Evolutionary conservation across 345 rosid species (phyloP).

Genomic region (Reutealis trisperma): DNA sequence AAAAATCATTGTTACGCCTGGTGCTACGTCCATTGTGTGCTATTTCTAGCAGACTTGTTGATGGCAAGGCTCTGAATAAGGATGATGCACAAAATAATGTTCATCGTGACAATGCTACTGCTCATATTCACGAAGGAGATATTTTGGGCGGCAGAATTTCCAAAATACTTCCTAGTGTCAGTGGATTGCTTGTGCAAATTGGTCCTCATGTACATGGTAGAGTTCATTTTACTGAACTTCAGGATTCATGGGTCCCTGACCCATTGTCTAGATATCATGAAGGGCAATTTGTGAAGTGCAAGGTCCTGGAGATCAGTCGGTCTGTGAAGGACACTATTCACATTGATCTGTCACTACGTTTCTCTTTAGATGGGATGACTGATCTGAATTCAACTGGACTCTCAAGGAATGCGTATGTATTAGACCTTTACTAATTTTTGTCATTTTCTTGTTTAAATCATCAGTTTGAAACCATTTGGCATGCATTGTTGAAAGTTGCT

Average conservation of each 20-base stretch:
- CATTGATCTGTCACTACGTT: conserved; percentile 73
- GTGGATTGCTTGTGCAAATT: conserved; percentile 86
- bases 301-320: conserved; percentile 73
- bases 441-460: background rate
- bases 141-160: conserved; percentile 83
- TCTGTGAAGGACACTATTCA: conserved; percentile 64
- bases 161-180: conserved; percentile 68
- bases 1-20: conserved; percentile 65
- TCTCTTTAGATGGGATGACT: conserved; percentile 61
- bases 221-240: conserved; percentile 86
- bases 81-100: conserved; percentile 31
- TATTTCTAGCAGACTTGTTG: conserved; percentile 24
- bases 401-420: conserved; percentile 49
- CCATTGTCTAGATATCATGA: conserved; percentile 71
- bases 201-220: conserved; percentile 78
- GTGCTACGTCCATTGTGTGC: conserved; percentile 53
- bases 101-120: conserved; percentile 37
- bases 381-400: conserved; percentile 38
- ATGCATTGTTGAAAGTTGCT: background rate
- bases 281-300: conserved; percentile 92
- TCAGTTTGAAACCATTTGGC: background rate
- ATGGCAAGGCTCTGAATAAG: conserved; percentile 21
- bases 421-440: background rate
- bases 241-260: conserved; percentile 63
- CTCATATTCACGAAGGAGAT: conserved; percentile 75